Evolutionary conservation across 208 protist species (phyloP), one percentile per base, ranked within the genome.

Genomic region (Trypanosoma boissoni): DNA sequence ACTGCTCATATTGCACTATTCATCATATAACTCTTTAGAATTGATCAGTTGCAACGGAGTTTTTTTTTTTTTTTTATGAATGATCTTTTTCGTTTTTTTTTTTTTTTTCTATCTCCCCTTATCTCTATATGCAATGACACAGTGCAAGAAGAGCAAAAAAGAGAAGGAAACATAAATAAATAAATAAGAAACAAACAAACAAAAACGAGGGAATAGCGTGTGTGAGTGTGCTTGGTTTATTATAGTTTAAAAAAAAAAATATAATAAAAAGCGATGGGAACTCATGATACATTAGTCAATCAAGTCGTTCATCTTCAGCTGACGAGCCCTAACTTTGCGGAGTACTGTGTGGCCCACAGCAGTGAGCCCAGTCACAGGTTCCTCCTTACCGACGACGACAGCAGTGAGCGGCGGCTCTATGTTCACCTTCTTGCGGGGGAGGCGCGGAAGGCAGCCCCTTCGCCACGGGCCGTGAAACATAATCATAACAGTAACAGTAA

Each of bases 301-400:
- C 26, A 51, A 20, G 68, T 63, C 2, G 65, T 83, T n/a, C 52
- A 56, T 2, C 37, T 73, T 27, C 77, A 83, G 48, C 41, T 63
- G 26, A 64, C 41, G 18, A 79, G 77, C 49, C 72, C 77, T 14
- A 45, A 76, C 34, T 83, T 83, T 57, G 67, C 77, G 2, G 59
- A 66, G 57, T 83, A 75, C 39, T 79, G 72, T 55, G 59, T 83
- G 6, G 52, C 48, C 24, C 66, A 79, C 57, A 68, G 65, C 9
- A 77, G 72, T 2, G 62, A 76, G 31, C 53, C 59, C 10, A 66
- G 51, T 26, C 61, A 79, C 28, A 39, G 39, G 20, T 83, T 83
- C 66, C 62, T 83, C 23, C 79, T 76, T 39, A 18, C 32, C n/a
- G 3, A 29, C n/a, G 28, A 51, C 9, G 42, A 63, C 16, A 58